phyloP scores from a whole-genome alignment of 345 rosid species.

The Noccaea bulbosa region DNA sequence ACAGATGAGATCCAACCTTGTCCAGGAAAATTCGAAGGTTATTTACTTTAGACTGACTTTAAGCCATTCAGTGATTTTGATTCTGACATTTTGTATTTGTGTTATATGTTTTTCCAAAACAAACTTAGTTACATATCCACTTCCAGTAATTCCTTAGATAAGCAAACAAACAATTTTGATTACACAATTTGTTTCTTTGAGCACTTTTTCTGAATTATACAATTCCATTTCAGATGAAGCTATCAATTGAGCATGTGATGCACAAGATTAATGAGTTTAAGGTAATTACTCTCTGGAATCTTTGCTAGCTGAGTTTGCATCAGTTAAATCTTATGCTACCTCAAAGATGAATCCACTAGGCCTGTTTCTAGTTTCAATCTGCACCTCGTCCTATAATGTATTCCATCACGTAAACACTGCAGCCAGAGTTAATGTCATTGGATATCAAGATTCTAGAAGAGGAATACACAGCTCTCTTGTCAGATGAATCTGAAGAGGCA shows the following conservation, averaged over 20 bases:
- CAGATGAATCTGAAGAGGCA: constrained; percentile 63
- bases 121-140: neutral
- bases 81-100: constrained; percentile 16
- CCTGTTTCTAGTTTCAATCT: neutral
- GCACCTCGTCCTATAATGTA: neutral
- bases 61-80: constrained; percentile 13
- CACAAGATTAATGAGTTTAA: constrained; percentile 51
- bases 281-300: constrained; percentile 47
- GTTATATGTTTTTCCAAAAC: neutral
- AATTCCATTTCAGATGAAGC: constrained; percentile 56
- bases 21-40: constrained; percentile 59
- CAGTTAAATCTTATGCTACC: constrained; percentile 2
- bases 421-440: constrained; percentile 66
- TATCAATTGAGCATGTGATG: constrained; percentile 52
- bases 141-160: neutral
- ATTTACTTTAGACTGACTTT: constrained; percentile 8
- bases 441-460: constrained; percentile 56
- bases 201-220: constrained; percentile 28
- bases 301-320: constrained; percentile 20
- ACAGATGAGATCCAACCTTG: constrained; percentile 50
- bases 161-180: neutral
- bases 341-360: constrained; percentile 3
- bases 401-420: constrained; percentile 30
- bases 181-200: neutral
- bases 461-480: constrained; percentile 55